Evolutionary conservation across 768 basidiomycete species (phyloP).

Genomic region (Dioszegia crocea): DNA sequence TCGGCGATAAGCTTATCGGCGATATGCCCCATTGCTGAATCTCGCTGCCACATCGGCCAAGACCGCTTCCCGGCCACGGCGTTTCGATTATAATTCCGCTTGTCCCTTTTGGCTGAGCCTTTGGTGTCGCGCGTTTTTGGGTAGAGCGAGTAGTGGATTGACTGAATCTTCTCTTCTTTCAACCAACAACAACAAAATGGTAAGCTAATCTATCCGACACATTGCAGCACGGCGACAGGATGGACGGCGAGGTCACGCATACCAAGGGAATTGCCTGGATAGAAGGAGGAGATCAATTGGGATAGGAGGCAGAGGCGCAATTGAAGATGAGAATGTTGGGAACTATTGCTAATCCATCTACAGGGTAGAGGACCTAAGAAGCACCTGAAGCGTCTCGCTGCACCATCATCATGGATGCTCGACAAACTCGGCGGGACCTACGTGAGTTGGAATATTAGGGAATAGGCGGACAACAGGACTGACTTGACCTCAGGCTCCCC

Average conservation of each 20-base stretch:
- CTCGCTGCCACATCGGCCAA: neutral
- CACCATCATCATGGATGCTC: slow-evolving; percentile 99
- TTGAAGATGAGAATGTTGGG: neutral
- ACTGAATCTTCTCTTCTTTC: slow-evolving; percentile 7
- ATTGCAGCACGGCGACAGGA: neutral
- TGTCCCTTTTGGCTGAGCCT: too few species aligned
- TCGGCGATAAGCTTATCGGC: slow-evolving; percentile 16
- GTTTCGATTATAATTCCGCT: slow-evolving; percentile 3
- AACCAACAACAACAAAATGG: slow-evolving; percentile 26
- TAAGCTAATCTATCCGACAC: slow-evolving; percentile 9
- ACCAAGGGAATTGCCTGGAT: neutral
- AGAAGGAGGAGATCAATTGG: neutral
- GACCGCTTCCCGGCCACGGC: neutral
- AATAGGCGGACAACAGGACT: neutral
- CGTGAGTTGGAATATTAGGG: slow-evolving; percentile 39
- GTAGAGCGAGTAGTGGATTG: too few species aligned
- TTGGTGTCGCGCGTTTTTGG: neutral
- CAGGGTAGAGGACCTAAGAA: slow-evolving; percentile 98
- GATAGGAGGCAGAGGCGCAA: neutral
- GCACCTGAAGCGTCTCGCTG: slow-evolving; percentile 94
- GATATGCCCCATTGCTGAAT: too few species aligned
- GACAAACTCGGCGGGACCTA: slow-evolving; percentile 73
- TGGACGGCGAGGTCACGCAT: neutral
- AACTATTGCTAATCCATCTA: neutral
- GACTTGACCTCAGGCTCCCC: slow-evolving; percentile 62